Evolutionary conservation across 2,329 filamentous ascomycete species (phyloP).

Genomic region (Venturia effusa): DNA sequence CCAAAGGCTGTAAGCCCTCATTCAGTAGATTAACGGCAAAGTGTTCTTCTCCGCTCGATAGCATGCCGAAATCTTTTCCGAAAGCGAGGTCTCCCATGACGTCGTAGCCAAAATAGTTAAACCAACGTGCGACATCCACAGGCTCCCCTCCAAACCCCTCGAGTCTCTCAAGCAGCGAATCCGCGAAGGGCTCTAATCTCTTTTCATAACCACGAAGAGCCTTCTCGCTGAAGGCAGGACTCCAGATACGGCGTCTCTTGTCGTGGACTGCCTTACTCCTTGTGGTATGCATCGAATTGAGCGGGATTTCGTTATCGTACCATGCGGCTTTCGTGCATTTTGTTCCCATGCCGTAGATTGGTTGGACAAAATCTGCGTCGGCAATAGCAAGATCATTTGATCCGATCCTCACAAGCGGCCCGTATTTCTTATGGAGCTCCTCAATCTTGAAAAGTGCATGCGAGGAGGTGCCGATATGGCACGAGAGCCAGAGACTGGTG

Average conservation of each 20-base stretch:
- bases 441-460: conserved; percentile 20
- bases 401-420: conserved; percentile 35
- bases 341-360: conserved; percentile 29
- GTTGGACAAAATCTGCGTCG: conserved; percentile 28
- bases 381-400: conserved; percentile 39
- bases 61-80: conserved; percentile 24
- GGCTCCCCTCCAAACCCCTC: conserved; percentile 14
- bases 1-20: conserved; percentile 20
- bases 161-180: conserved; percentile 25
- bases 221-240: conserved; percentile 34
- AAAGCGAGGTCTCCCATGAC: conserved; percentile 21
- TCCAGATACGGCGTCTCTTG: conserved; percentile 35
- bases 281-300: conserved; percentile 27
- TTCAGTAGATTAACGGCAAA: conserved; percentile 31
- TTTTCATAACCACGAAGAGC: conserved; percentile 34
- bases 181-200: conserved; percentile 25
- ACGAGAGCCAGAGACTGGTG: conserved; percentile 13
- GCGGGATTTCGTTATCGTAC: conserved; percentile 27
- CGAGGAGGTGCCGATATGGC: neutral
- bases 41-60: conserved; percentile 29
- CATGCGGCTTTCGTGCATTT: conserved; percentile 25
- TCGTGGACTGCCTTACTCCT: conserved; percentile 36
- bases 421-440: conserved; percentile 22
- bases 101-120: conserved; percentile 13
- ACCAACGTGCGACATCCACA: conserved; percentile 31